Evolutionary conservation across 371 early-diverging fungal species (phyloP), one percentile per base, ranked within the genome.

Genomic region (Apophysomyces trapeziformis): DNA sequence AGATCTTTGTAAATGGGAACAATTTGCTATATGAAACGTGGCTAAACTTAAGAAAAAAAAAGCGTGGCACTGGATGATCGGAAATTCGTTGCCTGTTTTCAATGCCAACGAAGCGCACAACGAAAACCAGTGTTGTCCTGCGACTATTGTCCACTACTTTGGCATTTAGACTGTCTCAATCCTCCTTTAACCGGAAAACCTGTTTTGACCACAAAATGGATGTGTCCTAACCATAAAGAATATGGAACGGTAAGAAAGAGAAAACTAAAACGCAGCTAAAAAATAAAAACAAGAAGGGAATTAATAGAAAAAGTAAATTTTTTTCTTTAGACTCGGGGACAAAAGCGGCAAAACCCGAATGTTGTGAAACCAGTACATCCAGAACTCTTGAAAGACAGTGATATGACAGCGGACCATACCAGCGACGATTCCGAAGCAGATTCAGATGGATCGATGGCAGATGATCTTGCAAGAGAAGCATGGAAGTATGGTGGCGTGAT

Each of bases 401-500:
- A 50, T 11, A 26, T 50, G 54, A 41, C 41, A 41, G 54, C 7
- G 9, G 21, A n/a, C 7, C 9, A 18, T 16, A 50, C 54, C 18
- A 50, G 54, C 21, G 54, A 50, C 21, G 54, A 50, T n/a, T 50
- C 54, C 54, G 54, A 50, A 50, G 54, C 8, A 4, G 54, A 50
- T 50, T 50, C 54, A 26, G 21, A 50, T 50, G 54, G 54, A 50
- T 50, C 54, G 54, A 50, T 21, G 21, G 54, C 54, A 50, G 54
- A 50, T 50, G 54, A 50, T 4, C 21, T 50, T 50, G 54, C 54
- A 50, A 50, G 54, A 50, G 54, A 50, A 50, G 54, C 54, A 50
- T 50, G 54, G 54, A 50, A 50, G 54, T 50, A 50, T 50, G 54
- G 54, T 50, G 54, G 54, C 54, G 54, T 50, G 54, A 50, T 50